Evolutionary conservation across 192 early-diverging fungal genomes (phyloP).

Genomic region (Geranomyces michiganensis): DNA sequence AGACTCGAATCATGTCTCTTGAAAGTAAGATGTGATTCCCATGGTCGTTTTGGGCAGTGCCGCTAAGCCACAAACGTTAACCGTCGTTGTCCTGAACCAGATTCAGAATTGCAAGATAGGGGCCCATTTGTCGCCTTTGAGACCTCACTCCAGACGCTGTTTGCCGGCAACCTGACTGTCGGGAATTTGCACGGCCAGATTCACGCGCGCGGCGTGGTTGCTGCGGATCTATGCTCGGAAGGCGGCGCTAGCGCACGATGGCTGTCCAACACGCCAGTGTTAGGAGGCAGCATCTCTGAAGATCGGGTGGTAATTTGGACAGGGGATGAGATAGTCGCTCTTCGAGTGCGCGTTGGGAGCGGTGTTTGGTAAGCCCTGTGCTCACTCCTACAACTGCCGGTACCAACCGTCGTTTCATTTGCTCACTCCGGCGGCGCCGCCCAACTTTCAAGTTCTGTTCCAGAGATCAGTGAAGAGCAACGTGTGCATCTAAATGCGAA

Average conservation of each 20-base stretch:
- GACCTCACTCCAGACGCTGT: neutral
- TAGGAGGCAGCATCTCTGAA: neutral
- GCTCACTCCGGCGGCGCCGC: no score
- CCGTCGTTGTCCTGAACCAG: no score
- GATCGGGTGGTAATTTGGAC: neutral
- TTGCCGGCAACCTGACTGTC: neutral
- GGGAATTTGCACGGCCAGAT: constrained; percentile 30
- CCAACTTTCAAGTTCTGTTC: neutral
- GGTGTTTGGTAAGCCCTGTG: no score
- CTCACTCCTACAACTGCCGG: no score
- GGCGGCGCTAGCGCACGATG: neutral
- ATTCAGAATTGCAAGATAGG: neutral
- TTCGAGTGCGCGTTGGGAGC: neutral
- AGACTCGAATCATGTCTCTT: constrained; percentile 32
- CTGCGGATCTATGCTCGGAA: neutral
- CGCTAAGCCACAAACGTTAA: no score
- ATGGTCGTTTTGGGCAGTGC: no score
- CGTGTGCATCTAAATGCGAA: neutral
- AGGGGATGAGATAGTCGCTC: neutral
- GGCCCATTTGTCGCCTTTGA: constrained; percentile 4
- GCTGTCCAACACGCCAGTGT: neutral
- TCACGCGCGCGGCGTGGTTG: constrained; percentile 23
- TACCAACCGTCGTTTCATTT: no score
- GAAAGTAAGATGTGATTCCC: neutral
- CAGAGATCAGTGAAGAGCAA: neutral